A percentile compares a stretch with the other conserved stretches of the same genome.
These are phyloP conservation scores for Moesziomyces antarcticus DNA, from an alignment of 1,284 basidiomycete genomes.

Conservation along the genomic window DNA sequence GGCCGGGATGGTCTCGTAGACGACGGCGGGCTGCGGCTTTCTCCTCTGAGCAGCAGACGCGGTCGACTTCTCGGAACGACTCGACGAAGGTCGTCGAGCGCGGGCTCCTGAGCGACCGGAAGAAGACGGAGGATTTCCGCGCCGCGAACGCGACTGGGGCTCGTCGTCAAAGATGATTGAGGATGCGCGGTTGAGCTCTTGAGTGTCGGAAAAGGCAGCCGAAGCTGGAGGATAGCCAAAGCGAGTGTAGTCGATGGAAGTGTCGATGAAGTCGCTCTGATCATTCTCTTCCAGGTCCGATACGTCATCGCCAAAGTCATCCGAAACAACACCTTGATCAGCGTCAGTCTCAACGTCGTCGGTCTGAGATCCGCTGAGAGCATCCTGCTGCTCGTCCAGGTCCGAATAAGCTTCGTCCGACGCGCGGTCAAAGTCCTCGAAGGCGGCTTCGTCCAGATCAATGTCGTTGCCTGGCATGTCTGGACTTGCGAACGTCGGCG, in stretches of 20 bases:
- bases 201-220: slow-evolving; percentile 52
- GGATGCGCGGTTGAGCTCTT: slow-evolving; percentile 43
- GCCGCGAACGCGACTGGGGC: slow-evolving; percentile 17
- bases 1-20: slow-evolving; percentile 78
- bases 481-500: slow-evolving; percentile 2
- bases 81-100: slow-evolving; percentile 22
- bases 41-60: slow-evolving; percentile 9
- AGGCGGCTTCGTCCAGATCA: slow-evolving; percentile 35
- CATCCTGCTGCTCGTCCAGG: slow-evolving; percentile 21
- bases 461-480: slow-evolving; percentile 5
- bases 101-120: slow-evolving; percentile 11
- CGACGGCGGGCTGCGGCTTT: slow-evolving; percentile 28
- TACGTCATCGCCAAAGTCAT: slow-evolving; percentile 34
- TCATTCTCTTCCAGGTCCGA: slow-evolving; percentile 41
- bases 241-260: slow-evolving; percentile 50
- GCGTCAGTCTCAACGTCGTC: slow-evolving; percentile 33
- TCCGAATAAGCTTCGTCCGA: slow-evolving; percentile 25
- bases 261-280: slow-evolving; percentile 18
- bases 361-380: slow-evolving; percentile 6
- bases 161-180: slow-evolving; percentile 53
- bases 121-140: slow-evolving; percentile 24
- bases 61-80: slow-evolving; percentile 18
- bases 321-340: slow-evolving; percentile 20
- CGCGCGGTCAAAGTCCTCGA: slow-evolving; percentile 26
- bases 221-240: slow-evolving; percentile 57